Evolutionary conservation across 208 protist genomes (phyloP).

Genomic region (Herpetomonas muscarum): DNA sequence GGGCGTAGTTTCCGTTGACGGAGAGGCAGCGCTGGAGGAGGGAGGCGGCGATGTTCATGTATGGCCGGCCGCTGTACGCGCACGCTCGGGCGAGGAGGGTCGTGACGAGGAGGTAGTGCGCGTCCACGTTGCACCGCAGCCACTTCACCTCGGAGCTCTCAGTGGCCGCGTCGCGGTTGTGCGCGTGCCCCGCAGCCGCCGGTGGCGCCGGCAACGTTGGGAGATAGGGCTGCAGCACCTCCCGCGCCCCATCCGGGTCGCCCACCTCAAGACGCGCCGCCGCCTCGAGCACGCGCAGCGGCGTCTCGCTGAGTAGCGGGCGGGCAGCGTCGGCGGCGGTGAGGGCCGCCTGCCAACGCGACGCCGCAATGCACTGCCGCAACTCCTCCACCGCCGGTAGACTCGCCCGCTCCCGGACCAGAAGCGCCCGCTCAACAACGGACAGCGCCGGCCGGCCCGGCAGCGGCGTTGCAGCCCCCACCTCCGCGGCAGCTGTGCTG

Average conservation of each 20-base stretch:
- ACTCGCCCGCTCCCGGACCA: slow-evolving; percentile 7
- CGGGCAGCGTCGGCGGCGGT: slow-evolving; percentile 7
- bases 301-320: slow-evolving; percentile 33
- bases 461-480: neutral
- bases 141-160: slow-evolving; percentile 34
- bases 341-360: slow-evolving; percentile 36
- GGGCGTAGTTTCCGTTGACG: slow-evolving; percentile 41
- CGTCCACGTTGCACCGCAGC: slow-evolving; percentile 36
- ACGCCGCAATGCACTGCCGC: slow-evolving; percentile 22
- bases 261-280: slow-evolving; percentile 49
- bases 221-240: slow-evolving; percentile 61
- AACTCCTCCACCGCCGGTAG: slow-evolving; percentile 34
- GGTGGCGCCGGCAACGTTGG: slow-evolving; percentile 46
- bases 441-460: neutral
- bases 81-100: slow-evolving; percentile 76
- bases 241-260: slow-evolving; percentile 42
- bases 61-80: slow-evolving; percentile 61
- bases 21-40: slow-evolving; percentile 61
- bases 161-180: no score
- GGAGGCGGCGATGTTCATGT: slow-evolving; percentile 68
- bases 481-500: neutral
- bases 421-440: neutral
- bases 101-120: slow-evolving; percentile 62
- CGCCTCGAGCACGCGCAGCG: slow-evolving; percentile 54
- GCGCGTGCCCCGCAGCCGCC: no score